Base-by-base conservation (phyloP, 2,329 filamentous ascomycete species). In the Aspergillus pseudonomiae region DNA sequence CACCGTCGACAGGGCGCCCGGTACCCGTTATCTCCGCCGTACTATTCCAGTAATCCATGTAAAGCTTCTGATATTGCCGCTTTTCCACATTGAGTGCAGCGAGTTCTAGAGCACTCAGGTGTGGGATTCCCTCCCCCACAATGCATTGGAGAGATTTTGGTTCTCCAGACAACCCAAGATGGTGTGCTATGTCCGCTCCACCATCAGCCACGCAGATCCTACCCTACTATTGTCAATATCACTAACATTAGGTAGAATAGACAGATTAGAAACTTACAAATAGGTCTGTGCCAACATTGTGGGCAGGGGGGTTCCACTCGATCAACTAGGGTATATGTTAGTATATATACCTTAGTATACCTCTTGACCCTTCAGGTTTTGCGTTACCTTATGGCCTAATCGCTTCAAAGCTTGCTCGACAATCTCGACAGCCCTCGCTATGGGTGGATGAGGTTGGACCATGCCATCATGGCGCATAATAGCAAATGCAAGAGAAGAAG, bases 21-120 rank as follows among this genome's bases (percentile, higher is more conserved):
- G 77, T 85, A 30, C 81, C 82, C 0, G 85, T 86, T n/a, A 78
- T 54, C 4, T 78, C 74, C 0, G 75, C 78, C 0, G 85, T 88
- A 16, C 78, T 82, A 65, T 88, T 88, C 87, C 86, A 89, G 70
- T 88, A 89, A 58, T 89, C 86, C 74, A 87, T 82, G 66, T 89
- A 90, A 21, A 80, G 75, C 63, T 84, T 85, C 68, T 88, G 85
- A 57, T 82, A 85, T 30, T 84, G 79, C 1, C 87, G 79, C 63
- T 86, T 86, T 19, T 76, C 74, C 2, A 88, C 74, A 6, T 88
- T 89, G 54, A 82, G 67, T 2, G 74, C 77, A 53, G 82, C 80
- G 58, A 85, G 80, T 28, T 81, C 75, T 6, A 68, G 73, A 0
- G 80, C 81, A 50, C 68, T 82, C 63, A 66, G 78, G 71, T 83